Evolutionary conservation across 441 rosid species (phyloP).

Genomic region (Erysimum cheiri): DNA sequence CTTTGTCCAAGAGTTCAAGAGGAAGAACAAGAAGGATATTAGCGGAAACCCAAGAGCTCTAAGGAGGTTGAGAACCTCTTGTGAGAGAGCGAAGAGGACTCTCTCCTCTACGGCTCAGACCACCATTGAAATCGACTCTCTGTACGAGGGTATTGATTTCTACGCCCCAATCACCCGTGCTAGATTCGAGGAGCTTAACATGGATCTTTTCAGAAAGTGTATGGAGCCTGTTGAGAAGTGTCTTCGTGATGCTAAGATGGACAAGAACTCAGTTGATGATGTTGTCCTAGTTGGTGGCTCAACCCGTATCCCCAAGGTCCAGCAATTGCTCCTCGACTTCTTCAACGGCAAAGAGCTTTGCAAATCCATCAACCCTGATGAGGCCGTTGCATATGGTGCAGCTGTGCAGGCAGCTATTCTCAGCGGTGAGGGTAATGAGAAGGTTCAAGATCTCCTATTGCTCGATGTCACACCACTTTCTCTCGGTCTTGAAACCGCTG

Average conservation of each 20-base stretch:
- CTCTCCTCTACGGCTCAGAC: slow-evolving; percentile 68
- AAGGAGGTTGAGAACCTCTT: slow-evolving; percentile 66
- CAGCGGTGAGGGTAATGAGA: slow-evolving; percentile 68
- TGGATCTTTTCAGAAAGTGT: slow-evolving; percentile 68
- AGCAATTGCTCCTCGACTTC: slow-evolving; percentile 64
- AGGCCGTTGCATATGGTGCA: slow-evolving; percentile 73
- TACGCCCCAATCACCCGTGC: slow-evolving; percentile 61
- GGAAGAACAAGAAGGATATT: slow-evolving; percentile 68
- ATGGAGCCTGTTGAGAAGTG: slow-evolving; percentile 76
- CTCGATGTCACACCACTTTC: slow-evolving; percentile 67
- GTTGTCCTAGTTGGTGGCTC: slow-evolving; percentile 74
- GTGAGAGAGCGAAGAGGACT: slow-evolving; percentile 70
- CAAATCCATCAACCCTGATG: slow-evolving; percentile 69
- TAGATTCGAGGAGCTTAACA: slow-evolving; percentile 65
- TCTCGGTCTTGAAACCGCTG: slow-evolving; percentile 61
- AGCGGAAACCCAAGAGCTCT: slow-evolving; percentile 64
- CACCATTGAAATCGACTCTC: slow-evolving; percentile 62
- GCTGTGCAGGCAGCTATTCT: slow-evolving; percentile 75
- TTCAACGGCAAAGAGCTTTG: slow-evolving; percentile 70
- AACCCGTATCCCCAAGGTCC: slow-evolving; percentile 73
- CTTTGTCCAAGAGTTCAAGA: slow-evolving; percentile 69
- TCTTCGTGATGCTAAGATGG: slow-evolving; percentile 70
- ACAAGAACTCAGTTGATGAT: slow-evolving; percentile 55
- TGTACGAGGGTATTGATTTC: slow-evolving; percentile 66
- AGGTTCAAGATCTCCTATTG: slow-evolving; percentile 64